Evolutionary conservation across 2,329 filamentous ascomycete species (phyloP).

Genomic region (Cytospora chrysosperma): DNA sequence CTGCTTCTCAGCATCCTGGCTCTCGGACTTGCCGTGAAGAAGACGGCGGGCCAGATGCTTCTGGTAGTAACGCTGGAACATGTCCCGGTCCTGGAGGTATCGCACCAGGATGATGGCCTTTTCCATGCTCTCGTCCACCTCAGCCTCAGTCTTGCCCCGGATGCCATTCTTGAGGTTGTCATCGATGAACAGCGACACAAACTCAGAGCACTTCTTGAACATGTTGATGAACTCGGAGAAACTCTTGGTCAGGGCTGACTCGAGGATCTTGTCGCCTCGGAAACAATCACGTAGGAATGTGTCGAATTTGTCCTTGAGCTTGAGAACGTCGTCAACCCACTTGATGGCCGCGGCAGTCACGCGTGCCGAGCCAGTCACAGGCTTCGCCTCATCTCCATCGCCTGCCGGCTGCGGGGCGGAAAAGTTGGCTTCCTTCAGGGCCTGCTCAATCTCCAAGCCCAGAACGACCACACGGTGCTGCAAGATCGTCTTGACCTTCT

Average conservation of each 20-base stretch:
- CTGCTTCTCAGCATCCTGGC: slow-evolving; percentile 87
- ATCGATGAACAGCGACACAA: slow-evolving; percentile 93
- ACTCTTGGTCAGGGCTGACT: slow-evolving; percentile 80
- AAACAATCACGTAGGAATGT: slow-evolving; percentile 74
- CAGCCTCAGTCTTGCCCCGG: slow-evolving; percentile 85
- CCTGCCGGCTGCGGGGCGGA: slow-evolving; percentile 37
- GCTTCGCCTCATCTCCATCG: slow-evolving; percentile 48
- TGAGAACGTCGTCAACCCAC: slow-evolving; percentile 91
- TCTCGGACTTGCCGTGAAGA: slow-evolving; percentile 84
- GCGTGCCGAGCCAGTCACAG: slow-evolving; percentile 63
- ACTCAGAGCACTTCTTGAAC: slow-evolving; percentile 84
- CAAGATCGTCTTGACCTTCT: slow-evolving; percentile 76
- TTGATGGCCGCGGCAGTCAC: slow-evolving; percentile 85
- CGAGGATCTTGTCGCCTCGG: slow-evolving; percentile 69
- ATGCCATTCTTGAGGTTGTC: slow-evolving; percentile 94
- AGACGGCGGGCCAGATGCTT: slow-evolving; percentile 89
- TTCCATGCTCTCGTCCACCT: slow-evolving; percentile 80
- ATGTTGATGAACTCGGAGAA: slow-evolving; percentile 92
- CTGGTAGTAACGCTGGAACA: slow-evolving; percentile 97
- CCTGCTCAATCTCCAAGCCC: slow-evolving; percentile 78
- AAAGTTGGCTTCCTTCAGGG: slow-evolving; percentile 56
- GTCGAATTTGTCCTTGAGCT: slow-evolving; percentile 88
- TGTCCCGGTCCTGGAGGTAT: slow-evolving; percentile 87
- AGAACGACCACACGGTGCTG: slow-evolving; percentile 75
- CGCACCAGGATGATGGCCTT: slow-evolving; percentile 86